Base-by-base conservation (phyloP, 1,284 basidiomycete species). In the Polyporus tsugae region DNA sequence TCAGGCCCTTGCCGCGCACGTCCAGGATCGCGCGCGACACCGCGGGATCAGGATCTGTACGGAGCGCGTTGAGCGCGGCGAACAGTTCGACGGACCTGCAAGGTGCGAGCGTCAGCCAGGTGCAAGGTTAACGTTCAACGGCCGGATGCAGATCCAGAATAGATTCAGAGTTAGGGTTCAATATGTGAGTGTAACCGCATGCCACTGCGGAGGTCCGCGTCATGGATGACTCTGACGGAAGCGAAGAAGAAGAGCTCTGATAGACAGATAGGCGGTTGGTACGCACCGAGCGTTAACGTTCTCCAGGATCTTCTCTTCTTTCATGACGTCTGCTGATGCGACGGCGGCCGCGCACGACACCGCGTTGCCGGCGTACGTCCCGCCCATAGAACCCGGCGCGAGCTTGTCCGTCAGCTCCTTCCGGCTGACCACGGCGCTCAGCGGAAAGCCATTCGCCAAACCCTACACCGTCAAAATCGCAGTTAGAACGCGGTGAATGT, bases 391-490 rank as follows among this genome's bases (percentile, higher is more conserved):
- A 15, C 95, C 96, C 7, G 93, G 89, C 76, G 86, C 88, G 71
- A 97, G 86, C 75, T 85, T 89, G 78, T 95, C 93, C 67, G 94
- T 96, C 65, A 97, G 77, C 74, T 95, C 94, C 81, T 90, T 95
- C 63, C 91, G 85, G 72, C 92, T 92, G 63, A 95, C 88, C 55
- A 98, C 88, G 35, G 91, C 95, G 66, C 94, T 96, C 69, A 99
- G 84, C 1, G 97, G 97, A 87, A 97, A 98, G 15, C 96, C 96
- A 77, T 97, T 97, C 42, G 95, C 96, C 25, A 98, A 84, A 19
- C 96, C 96, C 89, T 91, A 13, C 33, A 10, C 9, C n/a, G 4
- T 11, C 10, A 57, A 33, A 35, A 36, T 57, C 17, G 19, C 33
- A 36, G 33, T n/a, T 2, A 25, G 7, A 25, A 11, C 17, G 39